Percentiles rank a stretch among this genome's conserved stretches.
phyloP scores from a whole-genome alignment of 768 basidiomycete genomes.

The Tylopilus cervinicoccineus region DNA sequence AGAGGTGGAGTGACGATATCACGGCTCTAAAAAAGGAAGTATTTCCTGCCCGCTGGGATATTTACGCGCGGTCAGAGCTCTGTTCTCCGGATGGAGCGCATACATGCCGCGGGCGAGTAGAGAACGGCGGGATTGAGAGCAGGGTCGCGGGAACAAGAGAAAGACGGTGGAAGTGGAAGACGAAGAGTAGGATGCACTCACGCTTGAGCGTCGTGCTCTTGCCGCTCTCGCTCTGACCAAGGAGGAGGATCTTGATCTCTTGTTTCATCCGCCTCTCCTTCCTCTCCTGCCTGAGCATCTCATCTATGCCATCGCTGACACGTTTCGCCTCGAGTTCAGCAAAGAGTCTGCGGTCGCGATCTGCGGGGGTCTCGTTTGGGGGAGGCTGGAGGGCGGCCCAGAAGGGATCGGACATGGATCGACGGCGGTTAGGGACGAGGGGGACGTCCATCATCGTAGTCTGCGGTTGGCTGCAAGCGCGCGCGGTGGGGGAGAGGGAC shows the following conservation, averaged over 20 bases:
- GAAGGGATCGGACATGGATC: slow-evolving; percentile 66
- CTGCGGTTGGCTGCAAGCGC: neutral
- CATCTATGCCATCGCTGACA: slow-evolving; percentile 75
- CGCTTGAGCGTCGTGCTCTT: slow-evolving; percentile 88
- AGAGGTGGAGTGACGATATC: slow-evolving; percentile 1
- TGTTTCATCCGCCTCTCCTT: slow-evolving; percentile 57
- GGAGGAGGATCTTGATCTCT: slow-evolving; percentile 71
- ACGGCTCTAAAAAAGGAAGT: slow-evolving; percentile 6
- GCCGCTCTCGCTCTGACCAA: slow-evolving; percentile 87
- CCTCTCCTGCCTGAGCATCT: slow-evolving; percentile 65
- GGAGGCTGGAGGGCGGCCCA: slow-evolving; percentile 66
- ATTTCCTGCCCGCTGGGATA: neutral
- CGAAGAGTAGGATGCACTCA: slow-evolving; percentile 41
- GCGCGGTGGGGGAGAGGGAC: neutral
- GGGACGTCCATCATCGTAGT: slow-evolving; percentile 22
- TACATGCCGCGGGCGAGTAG: neutral
- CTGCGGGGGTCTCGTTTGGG: slow-evolving; percentile 61
- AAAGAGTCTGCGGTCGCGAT: slow-evolving; percentile 61
- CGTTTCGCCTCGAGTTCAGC: slow-evolving; percentile 70
- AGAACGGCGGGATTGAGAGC: neutral
- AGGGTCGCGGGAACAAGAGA: neutral
- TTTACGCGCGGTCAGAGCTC: neutral
- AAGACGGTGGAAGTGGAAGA: slow-evolving; percentile 6
- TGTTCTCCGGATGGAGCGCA: slow-evolving; percentile 1
- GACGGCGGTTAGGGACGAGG: slow-evolving; percentile 36